A percentile compares a stretch with the other conserved stretches of the same genome.
Conservation (phyloP, 495 filamentous ascomycete genomes). For the Xylaria telfairii region DNA sequence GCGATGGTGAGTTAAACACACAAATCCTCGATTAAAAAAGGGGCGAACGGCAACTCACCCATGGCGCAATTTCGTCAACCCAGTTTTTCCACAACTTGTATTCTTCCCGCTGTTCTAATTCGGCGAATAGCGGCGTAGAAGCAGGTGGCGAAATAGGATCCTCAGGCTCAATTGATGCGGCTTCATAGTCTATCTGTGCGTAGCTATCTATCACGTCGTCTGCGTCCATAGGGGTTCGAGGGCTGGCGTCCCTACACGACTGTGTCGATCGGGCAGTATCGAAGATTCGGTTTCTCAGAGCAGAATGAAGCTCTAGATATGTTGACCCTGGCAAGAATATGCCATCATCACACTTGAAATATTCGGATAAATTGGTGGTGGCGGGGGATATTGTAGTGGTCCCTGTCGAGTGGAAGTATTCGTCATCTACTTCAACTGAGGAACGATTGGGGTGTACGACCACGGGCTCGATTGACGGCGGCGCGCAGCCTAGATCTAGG, state of each 20-base stretch:
- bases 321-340: constrained; percentile 6
- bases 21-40: neutral
- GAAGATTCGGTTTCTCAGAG: neutral
- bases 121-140: neutral
- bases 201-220: neutral
- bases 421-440: neutral
- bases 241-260: neutral
- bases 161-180: neutral
- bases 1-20: neutral
- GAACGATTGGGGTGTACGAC: neutral
- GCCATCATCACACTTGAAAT: neutral
- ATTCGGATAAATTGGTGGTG: neutral
- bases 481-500: constrained; percentile 12
- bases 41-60: neutral
- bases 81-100: constrained; percentile 12
- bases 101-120: neutral
- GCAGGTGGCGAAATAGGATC: constrained; percentile 2
- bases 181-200: neutral
- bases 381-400: neutral
- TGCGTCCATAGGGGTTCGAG: neutral
- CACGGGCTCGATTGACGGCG: neutral
- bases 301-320: constrained; percentile 2
- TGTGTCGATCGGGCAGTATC: neutral
- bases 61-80: constrained; percentile 6
- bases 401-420: neutral